Percentiles rank a stretch among this genome's conserved stretches.
Evolutionary conservation across 2,329 filamentous ascomycete genomes (phyloP).

Genomic region (Davidsoniella virescens): DNA sequence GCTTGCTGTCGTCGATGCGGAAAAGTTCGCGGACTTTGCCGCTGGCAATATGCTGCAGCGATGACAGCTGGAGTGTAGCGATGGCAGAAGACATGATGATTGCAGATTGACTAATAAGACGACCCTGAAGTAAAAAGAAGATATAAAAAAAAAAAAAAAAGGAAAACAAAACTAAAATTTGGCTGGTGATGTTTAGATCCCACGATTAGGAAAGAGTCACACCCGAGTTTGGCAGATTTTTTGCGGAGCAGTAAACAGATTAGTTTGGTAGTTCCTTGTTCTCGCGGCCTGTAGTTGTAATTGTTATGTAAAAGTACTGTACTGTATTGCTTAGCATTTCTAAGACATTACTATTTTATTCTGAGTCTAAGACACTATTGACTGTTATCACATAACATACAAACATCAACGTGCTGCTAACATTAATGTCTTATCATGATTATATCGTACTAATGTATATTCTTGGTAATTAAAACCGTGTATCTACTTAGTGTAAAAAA

Average conservation of each 20-base stretch:
- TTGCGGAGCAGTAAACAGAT: not conserved
- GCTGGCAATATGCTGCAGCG: conserved; percentile 22
- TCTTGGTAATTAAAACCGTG: no score
- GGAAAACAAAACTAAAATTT: not conserved
- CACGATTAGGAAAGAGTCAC: conserved; percentile 5
- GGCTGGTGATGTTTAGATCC: no score
- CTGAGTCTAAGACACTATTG: no score
- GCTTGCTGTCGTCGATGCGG: conserved; percentile 39
- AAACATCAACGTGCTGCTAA: no score
- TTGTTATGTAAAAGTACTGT: not conserved
- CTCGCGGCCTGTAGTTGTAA: not conserved
- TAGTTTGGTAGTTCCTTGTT: not conserved
- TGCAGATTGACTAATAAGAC: not conserved
- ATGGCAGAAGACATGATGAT: conserved; percentile 15
- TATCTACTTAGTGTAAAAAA: no score
- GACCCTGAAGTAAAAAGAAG: not conserved
- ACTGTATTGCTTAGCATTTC: not conserved
- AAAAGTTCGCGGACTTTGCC: conserved; percentile 74
- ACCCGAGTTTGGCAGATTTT: conserved; percentile 8
- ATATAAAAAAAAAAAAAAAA: not conserved
- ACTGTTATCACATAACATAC: no score
- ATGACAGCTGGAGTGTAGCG: conserved; percentile 19
- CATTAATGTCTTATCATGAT: no score
- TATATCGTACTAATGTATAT: no score
- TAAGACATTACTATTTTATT: no score